These are phyloP conservation scores for Talaromyces thailandensis DNA, from an alignment of 495 filamentous ascomycete genomes.

Conservation along the genomic window DNA sequence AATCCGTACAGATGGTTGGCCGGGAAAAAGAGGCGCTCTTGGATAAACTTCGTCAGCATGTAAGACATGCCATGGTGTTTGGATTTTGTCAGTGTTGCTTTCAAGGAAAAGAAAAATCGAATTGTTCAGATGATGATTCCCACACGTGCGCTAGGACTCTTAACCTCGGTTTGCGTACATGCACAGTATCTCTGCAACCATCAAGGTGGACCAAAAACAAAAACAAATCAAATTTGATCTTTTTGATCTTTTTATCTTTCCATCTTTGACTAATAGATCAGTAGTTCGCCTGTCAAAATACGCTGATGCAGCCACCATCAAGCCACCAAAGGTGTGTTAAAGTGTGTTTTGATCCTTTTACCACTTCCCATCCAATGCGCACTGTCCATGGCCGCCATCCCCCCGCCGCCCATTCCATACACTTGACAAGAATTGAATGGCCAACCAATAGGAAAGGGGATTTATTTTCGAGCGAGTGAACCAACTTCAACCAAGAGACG, in stretches of 20 bases:
- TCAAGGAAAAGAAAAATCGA: not conserved
- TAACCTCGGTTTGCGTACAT: not conserved
- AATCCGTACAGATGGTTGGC: not conserved
- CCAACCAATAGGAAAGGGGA: not conserved
- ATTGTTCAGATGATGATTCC: not conserved
- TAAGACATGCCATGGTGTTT: not conserved
- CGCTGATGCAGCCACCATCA: slow-evolving; percentile 3
- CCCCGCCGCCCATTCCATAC: not conserved
- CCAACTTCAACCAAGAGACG: too few species aligned
- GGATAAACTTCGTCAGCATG: not conserved
- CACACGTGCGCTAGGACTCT: not conserved
- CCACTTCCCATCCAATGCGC: not conserved
- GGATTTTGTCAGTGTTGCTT: not conserved
- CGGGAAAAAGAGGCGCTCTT: not conserved
- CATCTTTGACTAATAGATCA: not conserved
- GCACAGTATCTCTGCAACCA: too few species aligned
- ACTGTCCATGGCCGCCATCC: not conserved
- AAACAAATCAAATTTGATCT: not conserved
- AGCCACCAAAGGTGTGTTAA: too few species aligned
- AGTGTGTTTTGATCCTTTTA: not conserved
- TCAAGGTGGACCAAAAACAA: too few species aligned
- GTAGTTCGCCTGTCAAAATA: slow-evolving; percentile 4
- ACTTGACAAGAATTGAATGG: not conserved
- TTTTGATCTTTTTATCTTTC: not conserved
- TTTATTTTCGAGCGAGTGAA: not conserved